These are phyloP conservation scores for Linaria vulgaris DNA, from an alignment of 257 asterid genomes.

Conservation along the genomic window DNA sequence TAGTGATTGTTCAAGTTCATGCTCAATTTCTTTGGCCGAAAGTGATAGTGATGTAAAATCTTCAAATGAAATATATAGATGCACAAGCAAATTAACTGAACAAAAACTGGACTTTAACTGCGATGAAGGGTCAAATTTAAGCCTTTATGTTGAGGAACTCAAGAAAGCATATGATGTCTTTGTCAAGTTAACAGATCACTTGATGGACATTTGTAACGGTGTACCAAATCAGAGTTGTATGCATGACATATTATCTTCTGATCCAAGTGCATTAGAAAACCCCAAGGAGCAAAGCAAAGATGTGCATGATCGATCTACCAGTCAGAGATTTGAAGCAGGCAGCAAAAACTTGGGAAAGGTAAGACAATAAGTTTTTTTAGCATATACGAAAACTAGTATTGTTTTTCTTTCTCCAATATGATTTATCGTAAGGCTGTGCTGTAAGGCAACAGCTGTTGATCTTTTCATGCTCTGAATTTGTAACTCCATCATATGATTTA, in stretches of 20 bases:
- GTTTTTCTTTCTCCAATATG: background rate
- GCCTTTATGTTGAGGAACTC: constrained; percentile 35
- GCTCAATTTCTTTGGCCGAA: constrained; percentile 36
- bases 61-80: constrained; percentile 12
- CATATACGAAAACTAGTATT: background rate
- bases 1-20: constrained; percentile 37
- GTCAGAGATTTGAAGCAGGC: constrained; percentile 31
- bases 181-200: constrained; percentile 34
- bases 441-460: background rate
- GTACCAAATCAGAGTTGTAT: constrained; percentile 26
- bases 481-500: constrained; percentile 20
- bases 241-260: constrained; percentile 19
- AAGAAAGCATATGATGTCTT: constrained; percentile 36
- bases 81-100: constrained; percentile 21
- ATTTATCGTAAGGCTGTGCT: constrained; percentile 3
- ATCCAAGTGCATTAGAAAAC: constrained; percentile 23
- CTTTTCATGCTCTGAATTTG: constrained; percentile 9
- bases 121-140: constrained; percentile 26
- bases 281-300: constrained; percentile 25
- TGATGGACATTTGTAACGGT: constrained; percentile 28
- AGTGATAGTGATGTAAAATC: constrained; percentile 27
- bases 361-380: background rate
- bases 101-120: constrained; percentile 21
- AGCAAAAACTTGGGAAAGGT: constrained; percentile 38
- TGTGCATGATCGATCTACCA: constrained; percentile 29